phyloP scores from a whole-genome alignment of 208 protist species.

The Crithidia fasciculata region DNA sequence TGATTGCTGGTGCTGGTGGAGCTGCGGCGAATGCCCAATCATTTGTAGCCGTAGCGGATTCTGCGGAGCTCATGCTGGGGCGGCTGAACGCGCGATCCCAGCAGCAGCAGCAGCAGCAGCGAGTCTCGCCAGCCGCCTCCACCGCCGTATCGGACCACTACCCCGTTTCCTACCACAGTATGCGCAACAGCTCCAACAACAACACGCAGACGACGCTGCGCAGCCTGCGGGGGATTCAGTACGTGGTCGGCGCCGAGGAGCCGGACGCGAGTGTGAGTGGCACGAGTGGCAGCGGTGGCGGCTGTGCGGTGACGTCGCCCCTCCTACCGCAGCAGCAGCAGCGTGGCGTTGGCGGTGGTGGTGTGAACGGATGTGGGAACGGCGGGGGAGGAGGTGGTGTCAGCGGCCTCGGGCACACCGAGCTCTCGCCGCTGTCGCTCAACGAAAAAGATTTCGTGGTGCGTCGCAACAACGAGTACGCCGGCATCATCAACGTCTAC shows the following conservation, averaged over 20 bases:
- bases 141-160: slow-evolving; percentile 1
- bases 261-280: slow-evolving; percentile 8
- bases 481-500: slow-evolving; percentile 64
- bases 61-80: not conserved
- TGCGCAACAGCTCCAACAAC: slow-evolving; percentile 8
- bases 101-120: slow-evolving; percentile 3
- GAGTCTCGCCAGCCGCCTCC: slow-evolving; percentile 7
- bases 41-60: not conserved
- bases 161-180: slow-evolving; percentile 1
- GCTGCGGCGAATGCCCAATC: not conserved
- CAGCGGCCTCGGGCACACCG: not conserved
- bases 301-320: not conserved
- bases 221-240: slow-evolving; percentile 14
- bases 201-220: not conserved
- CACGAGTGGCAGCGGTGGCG: not conserved
- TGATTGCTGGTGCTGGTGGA: not conserved
- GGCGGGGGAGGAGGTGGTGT: too few relatives aligned
- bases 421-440: slow-evolving; percentile 8
- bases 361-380: not conserved
- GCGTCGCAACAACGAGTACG: slow-evolving; percentile 37
- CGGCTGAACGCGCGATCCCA: not conserved
- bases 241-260: slow-evolving; percentile 18
- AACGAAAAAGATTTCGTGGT: slow-evolving; percentile 38
- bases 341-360: not conserved
- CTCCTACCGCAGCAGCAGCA: not conserved